Evolutionary conservation across 83 land plant species (phyloP).

Genomic region (Thuja plicata): DNA sequence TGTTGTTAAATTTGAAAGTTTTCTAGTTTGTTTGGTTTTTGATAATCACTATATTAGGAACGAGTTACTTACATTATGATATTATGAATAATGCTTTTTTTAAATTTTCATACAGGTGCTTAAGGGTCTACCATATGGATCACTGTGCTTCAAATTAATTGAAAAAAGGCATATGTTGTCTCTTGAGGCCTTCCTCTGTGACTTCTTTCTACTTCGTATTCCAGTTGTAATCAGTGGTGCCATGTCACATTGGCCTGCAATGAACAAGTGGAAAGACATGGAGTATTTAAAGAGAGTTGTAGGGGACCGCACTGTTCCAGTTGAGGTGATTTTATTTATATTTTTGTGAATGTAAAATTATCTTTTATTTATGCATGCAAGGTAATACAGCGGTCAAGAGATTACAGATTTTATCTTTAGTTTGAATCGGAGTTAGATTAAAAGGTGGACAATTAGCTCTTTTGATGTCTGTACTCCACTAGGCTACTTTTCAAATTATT

Average conservation of each 20-base stretch:
- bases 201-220: slow-evolving; percentile 58
- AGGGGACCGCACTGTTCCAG: slow-evolving; percentile 93
- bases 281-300: slow-evolving; percentile 70
- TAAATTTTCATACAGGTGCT: slow-evolving; percentile 36
- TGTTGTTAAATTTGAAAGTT: not conserved
- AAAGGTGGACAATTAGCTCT: not conserved
- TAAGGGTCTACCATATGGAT: slow-evolving; percentile 52
- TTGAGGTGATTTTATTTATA: slow-evolving; percentile 71
- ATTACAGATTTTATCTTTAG: too few relatives aligned
- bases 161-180: slow-evolving; percentile 43
- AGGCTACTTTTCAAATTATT: not conserved
- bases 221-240: slow-evolving; percentile 80
- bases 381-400: not conserved
- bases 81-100: not conserved
- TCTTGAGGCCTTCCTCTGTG: slow-evolving; percentile 70
- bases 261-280: slow-evolving; percentile 77
- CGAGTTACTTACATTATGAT: not conserved
- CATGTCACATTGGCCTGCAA: slow-evolving; percentile 92
- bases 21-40: not conserved
- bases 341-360: not conserved
- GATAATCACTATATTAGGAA: not conserved
- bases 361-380: not conserved
- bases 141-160: slow-evolving; percentile 46
- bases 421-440: not conserved
- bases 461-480: not conserved